A percentile compares a stretch with the other conserved stretches of the same genome.
Conservation (phyloP, 2,329 filamentous ascomycete species). For the Cladorrhinum sp. region DNA sequence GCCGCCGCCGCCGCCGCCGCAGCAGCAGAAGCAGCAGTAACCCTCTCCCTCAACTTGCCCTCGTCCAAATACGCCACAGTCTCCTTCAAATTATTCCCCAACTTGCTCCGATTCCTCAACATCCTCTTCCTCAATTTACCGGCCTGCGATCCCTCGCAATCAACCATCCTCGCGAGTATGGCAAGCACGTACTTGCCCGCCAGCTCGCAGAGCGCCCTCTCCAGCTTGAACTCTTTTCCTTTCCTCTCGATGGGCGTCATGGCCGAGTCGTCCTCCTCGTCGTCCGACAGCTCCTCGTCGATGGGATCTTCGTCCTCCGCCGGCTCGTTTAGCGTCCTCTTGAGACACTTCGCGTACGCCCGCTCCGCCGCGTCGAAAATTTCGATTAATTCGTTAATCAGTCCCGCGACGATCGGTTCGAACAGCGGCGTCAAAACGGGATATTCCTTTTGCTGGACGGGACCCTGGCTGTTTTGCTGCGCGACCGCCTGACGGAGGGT, state of each 20-base stretch:
- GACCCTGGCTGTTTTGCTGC: constrained; percentile 32
- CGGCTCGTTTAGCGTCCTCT: constrained; percentile 60
- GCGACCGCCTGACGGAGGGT: constrained; percentile 60
- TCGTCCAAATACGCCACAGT: constrained; percentile 78
- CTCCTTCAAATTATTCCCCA: constrained; percentile 84
- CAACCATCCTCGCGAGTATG: constrained; percentile 71
- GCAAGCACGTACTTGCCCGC: constrained; percentile 81
- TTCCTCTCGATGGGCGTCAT: constrained; percentile 57
- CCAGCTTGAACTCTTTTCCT: constrained; percentile 68
- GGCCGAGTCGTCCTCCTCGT: constrained; percentile 49
- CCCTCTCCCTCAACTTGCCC: constrained; percentile 51
- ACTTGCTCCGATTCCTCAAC: constrained; percentile 71
- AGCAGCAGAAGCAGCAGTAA: too few species aligned
- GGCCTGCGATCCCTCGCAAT: constrained; percentile 56
- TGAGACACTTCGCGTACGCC: constrained; percentile 67
- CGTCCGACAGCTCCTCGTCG: constrained; percentile 49
- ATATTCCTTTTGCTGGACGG: constrained; percentile 41
- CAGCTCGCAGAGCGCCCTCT: constrained; percentile 82
- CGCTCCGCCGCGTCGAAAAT: constrained; percentile 78
- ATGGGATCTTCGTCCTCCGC: constrained; percentile 72
- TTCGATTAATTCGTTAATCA: constrained; percentile 66
- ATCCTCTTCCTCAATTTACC: constrained; percentile 69
- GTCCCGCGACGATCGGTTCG: constrained; percentile 62
- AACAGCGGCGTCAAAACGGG: constrained; percentile 59
- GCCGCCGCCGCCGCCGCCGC: constrained; percentile 24